Evolutionary conservation across 73 alveolate genomes (phyloP).

Genomic region (Blepharisma stoltei): DNA sequence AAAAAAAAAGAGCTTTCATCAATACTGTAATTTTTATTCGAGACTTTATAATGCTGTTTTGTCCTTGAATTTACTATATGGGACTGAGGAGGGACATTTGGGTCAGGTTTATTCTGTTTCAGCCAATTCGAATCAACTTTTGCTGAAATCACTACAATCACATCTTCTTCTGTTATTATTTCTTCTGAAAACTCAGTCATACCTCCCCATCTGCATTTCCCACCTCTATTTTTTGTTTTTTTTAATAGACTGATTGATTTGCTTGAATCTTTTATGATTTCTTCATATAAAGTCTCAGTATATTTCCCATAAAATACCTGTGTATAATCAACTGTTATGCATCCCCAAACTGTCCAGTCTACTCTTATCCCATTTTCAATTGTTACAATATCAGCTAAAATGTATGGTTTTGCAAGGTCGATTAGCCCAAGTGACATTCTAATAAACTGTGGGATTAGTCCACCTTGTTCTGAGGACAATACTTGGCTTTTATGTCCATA

Average conservation of each 20-base stretch:
- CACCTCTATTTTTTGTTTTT: slow-evolving; percentile 36
- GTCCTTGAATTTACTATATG: slow-evolving; percentile 58
- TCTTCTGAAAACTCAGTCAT: not conserved
- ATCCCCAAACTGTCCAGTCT: slow-evolving; percentile 43
- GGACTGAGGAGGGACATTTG: slow-evolving; percentile 63
- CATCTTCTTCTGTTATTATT: slow-evolving; percentile 31
- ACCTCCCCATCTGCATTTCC: slow-evolving; percentile 28
- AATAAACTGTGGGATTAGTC: slow-evolving; percentile 78
- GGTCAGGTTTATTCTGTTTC: slow-evolving; percentile 63
- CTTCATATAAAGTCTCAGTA: slow-evolving; percentile 25
- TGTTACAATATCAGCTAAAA: slow-evolving; percentile 37
- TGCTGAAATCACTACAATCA: slow-evolving; percentile 45
- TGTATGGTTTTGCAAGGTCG: slow-evolving; percentile 72
- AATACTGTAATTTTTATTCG: not conserved
- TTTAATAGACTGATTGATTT: slow-evolving; percentile 17
- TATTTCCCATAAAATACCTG: slow-evolving; percentile 28
- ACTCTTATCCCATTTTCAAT: slow-evolving; percentile 23
- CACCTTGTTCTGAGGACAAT: slow-evolving; percentile 52
- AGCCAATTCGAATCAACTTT: slow-evolving; percentile 67
- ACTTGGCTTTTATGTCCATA: slow-evolving; percentile 38
- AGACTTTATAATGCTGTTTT: slow-evolving; percentile 13
- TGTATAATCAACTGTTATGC: slow-evolving; percentile 32
- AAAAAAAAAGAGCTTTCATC: not conserved
- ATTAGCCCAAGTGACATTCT: slow-evolving; percentile 67
- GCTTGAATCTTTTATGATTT: slow-evolving; percentile 18